phyloP scores from a whole-genome alignment of 768 basidiomycete genomes.

The Pulveroboletus sp. region DNA sequence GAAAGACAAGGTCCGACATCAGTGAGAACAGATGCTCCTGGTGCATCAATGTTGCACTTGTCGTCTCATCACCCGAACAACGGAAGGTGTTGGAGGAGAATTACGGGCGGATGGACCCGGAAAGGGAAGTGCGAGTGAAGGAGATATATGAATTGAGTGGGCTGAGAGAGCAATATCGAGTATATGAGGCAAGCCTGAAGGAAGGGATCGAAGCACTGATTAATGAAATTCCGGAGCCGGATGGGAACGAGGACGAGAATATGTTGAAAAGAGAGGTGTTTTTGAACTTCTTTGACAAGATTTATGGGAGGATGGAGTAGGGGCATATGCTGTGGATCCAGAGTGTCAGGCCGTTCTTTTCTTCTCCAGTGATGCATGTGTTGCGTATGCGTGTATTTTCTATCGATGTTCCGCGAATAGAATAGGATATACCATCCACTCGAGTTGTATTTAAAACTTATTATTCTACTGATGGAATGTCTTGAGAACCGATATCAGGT shows the following conservation, averaged over 20 bases:
- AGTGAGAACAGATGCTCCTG: slow-evolving; percentile 1
- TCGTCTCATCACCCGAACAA: background rate
- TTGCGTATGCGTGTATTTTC: background rate
- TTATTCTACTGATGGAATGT: background rate
- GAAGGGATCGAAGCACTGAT: background rate
- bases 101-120: background rate
- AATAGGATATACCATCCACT: background rate
- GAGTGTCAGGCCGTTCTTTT: too few relatives aligned
- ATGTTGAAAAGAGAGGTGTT: background rate
- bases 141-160: slow-evolving; percentile 1
- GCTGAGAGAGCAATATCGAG: background rate
- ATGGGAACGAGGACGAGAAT: background rate
- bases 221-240: background rate
- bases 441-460: background rate
- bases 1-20: background rate
- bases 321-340: too few relatives aligned
- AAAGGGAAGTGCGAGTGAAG: background rate
- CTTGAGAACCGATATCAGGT: too few relatives aligned
- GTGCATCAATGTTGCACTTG: slow-evolving; percentile 1
- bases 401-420: background rate
- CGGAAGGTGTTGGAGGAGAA: background rate
- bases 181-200: background rate
- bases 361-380: background rate
- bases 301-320: background rate
- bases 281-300: background rate